These are phyloP conservation scores for Skeletonema marinoi DNA, from an alignment of 108 stramenopile genomes.

Conservation along the genomic window DNA sequence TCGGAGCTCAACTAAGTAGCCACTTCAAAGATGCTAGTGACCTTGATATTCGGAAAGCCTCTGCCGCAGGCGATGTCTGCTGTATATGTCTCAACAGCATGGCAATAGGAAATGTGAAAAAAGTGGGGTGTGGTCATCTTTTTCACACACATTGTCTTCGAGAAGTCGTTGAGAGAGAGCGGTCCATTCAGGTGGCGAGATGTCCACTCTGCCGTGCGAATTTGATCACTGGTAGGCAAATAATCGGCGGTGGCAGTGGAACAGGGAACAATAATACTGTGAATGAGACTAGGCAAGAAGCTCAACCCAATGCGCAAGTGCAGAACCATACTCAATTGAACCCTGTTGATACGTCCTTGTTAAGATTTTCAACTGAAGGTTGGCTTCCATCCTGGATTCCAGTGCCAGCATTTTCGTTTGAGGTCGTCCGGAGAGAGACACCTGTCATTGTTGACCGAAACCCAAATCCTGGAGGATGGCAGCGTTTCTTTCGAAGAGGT, in stretches of 20 bases:
- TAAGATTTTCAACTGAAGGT: constrained; percentile 80
- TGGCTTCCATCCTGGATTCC: constrained; percentile 81
- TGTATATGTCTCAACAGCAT: constrained; percentile 80
- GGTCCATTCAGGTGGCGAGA: constrained; percentile 60
- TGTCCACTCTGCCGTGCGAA: constrained; percentile 80
- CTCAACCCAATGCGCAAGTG: constrained; percentile 1
- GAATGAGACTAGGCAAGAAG: background rate
- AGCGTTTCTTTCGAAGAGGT: constrained; percentile 39
- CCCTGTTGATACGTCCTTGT: constrained; percentile 61
- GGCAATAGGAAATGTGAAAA: constrained; percentile 66
- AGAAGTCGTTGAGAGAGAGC: constrained; percentile 77
- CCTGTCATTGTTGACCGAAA: constrained; percentile 27
- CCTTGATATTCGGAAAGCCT: constrained; percentile 65
- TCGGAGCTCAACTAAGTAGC: constrained; percentile 58
- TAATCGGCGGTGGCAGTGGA: background rate
- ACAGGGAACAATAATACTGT: constrained; percentile 1
- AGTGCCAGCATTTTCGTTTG: constrained; percentile 79
- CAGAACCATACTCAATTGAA: constrained; percentile 27
- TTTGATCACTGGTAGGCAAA: constrained; percentile 49
- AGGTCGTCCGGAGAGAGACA: constrained; percentile 72
- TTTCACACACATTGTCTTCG: constrained; percentile 79
- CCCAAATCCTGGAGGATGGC: constrained; percentile 23
- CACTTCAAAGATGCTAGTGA: constrained; percentile 69
- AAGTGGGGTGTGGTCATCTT: constrained; percentile 75
- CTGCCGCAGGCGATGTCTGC: constrained; percentile 73